These are phyloP conservation scores for Rosa rugosa DNA, from an alignment of 306 rosid genomes.

Conservation along the genomic window DNA sequence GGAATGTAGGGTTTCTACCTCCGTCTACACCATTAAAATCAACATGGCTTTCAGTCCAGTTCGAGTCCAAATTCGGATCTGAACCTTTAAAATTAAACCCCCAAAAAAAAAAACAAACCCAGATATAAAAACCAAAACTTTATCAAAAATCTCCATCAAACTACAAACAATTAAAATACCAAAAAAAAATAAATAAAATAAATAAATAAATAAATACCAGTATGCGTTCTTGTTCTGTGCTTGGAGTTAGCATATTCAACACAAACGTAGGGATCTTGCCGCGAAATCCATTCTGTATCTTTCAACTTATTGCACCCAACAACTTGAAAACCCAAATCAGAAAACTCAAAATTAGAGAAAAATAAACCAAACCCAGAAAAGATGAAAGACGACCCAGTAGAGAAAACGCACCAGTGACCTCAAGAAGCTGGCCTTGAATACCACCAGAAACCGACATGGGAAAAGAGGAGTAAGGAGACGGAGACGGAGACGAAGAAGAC, in stretches of 20 bases:
- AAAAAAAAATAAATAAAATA: neutral
- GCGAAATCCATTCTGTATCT: slow-evolving; percentile 84
- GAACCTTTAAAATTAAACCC: neutral
- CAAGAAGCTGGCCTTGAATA: slow-evolving; percentile 72
- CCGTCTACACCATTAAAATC: slow-evolving; percentile 52
- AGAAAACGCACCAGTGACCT: slow-evolving; percentile 57
- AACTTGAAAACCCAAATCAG: slow-evolving; percentile 33
- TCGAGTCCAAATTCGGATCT: slow-evolving; percentile 17
- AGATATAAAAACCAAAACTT: neutral
- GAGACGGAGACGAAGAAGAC: neutral
- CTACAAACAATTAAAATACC: neutral
- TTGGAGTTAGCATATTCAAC: slow-evolving; percentile 67
- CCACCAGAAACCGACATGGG: slow-evolving; percentile 58
- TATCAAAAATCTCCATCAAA: neutral
- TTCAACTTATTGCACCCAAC: slow-evolving; percentile 74
- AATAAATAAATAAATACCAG: slow-evolving; percentile 32
- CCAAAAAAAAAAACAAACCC: neutral
- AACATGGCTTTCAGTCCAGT: slow-evolving; percentile 16
- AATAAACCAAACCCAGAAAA: neutral
- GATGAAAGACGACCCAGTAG: neutral
- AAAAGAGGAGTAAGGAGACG: neutral
- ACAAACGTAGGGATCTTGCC: slow-evolving; percentile 87
- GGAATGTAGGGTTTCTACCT: slow-evolving; percentile 64
- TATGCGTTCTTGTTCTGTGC: slow-evolving; percentile 75
- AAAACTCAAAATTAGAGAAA: neutral